Evolutionary conservation across 2,329 filamentous ascomycete species (phyloP).

Genomic region (Colletotrichum orchidophilum): DNA sequence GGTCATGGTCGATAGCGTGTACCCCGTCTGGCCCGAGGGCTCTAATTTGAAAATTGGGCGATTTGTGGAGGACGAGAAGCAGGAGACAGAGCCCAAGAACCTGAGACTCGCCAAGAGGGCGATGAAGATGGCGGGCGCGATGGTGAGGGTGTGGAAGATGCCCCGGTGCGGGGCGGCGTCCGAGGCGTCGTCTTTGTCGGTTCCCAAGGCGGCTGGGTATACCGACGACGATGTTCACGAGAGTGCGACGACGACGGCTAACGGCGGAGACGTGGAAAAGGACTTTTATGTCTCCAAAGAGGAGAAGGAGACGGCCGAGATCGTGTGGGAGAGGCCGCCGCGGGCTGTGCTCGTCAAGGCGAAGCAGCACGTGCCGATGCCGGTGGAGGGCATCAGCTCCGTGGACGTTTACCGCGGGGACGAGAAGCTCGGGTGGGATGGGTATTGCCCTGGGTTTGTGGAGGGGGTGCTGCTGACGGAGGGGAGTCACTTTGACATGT

Average conservation of each 20-base stretch:
- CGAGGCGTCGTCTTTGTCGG: neutral
- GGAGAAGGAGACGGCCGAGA: conserved; percentile 32
- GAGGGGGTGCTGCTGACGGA: conserved; percentile 56
- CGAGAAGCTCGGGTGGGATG: conserved; percentile 58
- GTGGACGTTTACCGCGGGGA: conserved; percentile 57
- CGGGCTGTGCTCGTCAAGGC: conserved; percentile 57
- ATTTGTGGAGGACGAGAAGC: conserved; percentile 38
- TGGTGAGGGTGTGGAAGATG: conserved; percentile 51
- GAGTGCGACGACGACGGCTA: neutral
- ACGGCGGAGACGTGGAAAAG: neutral
- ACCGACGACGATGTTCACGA: neutral
- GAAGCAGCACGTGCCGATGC: conserved; percentile 48
- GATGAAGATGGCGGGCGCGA: conserved; percentile 53
- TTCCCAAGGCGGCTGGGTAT: neutral
- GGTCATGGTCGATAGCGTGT: conserved; percentile 63
- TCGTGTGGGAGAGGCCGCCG: conserved; percentile 44
- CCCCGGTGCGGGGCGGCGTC: conserved; percentile 44
- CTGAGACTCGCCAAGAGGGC: conserved; percentile 47
- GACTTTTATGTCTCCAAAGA: conserved; percentile 8
- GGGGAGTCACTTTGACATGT: conserved; percentile 62
- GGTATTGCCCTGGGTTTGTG: conserved; percentile 56
- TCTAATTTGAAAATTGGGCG: conserved; percentile 26
- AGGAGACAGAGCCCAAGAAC: conserved; percentile 42
- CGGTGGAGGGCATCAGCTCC: conserved; percentile 39
- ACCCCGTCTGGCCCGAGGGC: conserved; percentile 39